Percentiles rank a stretch among this genome's conserved stretches.
These are phyloP conservation scores for Wallacemonas rigidus DNA, from an alignment of 208 protist species.

Conservation along the genomic window DNA sequence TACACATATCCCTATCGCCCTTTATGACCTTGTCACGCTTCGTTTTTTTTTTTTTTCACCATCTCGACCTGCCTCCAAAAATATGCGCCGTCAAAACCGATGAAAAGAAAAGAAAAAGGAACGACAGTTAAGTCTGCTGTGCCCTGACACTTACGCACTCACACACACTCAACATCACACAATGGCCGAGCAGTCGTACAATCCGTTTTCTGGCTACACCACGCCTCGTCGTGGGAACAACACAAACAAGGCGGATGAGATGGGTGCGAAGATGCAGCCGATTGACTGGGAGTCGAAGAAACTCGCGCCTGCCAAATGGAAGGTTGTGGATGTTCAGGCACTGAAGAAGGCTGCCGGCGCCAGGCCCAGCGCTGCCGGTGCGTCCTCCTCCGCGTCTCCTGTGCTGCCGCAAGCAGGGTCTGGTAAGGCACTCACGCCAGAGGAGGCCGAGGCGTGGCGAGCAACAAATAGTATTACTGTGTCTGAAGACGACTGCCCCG, in stretches of 20 bases:
- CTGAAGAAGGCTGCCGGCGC: slow-evolving; percentile 58
- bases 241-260: slow-evolving; percentile 19
- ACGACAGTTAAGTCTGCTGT: too few species aligned
- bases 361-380: slow-evolving; percentile 11
- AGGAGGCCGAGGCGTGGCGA: slow-evolving; percentile 71
- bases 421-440: slow-evolving; percentile 40
- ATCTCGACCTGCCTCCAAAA: too few species aligned
- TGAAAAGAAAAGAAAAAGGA: too few species aligned
- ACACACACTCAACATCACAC: too few species aligned
- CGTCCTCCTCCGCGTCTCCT: background rate
- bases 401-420: background rate
- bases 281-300: slow-evolving; percentile 68
- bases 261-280: slow-evolving; percentile 54
- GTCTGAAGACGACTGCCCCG: slow-evolving; percentile 55
- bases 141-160: too few species aligned
- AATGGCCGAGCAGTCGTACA: slow-evolving; percentile 77
- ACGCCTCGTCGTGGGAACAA: slow-evolving; percentile 10
- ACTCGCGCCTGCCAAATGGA: slow-evolving; percentile 76
- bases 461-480: slow-evolving; percentile 67
- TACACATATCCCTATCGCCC: too few species aligned
- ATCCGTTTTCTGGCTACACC: slow-evolving; percentile 72
- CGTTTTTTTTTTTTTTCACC: too few species aligned
- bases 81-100: too few species aligned
- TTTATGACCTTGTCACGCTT: too few species aligned
- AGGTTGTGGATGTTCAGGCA: slow-evolving; percentile 69